Conservation (phyloP, 2,329 filamentous ascomycete genomes). For the Blastomyces silverae region DNA sequence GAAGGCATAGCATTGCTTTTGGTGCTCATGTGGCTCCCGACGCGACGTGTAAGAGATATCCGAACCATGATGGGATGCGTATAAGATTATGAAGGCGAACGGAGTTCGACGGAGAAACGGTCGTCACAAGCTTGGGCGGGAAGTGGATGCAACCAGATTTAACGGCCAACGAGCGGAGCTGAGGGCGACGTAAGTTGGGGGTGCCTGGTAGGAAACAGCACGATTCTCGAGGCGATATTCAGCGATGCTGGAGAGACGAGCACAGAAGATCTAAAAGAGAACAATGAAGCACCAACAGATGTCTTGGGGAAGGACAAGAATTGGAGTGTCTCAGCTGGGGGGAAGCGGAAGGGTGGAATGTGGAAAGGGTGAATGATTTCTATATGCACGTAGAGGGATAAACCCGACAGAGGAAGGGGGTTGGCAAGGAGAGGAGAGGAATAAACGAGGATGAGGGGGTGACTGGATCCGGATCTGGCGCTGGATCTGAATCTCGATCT, state of each 20-base stretch:
- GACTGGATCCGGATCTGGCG: not conserved
- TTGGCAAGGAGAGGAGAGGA: not conserved
- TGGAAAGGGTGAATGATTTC: not conserved
- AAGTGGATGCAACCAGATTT: not conserved
- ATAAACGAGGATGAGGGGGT: not conserved
- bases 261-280: not conserved
- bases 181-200: conserved; percentile 34
- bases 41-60: conserved; percentile 49
- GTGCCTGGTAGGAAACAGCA: conserved; percentile 44
- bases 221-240: not conserved
- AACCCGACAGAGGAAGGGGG: not conserved
- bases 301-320: not conserved
- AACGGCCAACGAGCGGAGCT: not conserved
- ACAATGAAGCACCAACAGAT: not conserved
- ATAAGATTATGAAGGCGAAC: not conserved
- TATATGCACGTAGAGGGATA: not conserved
- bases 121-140: not conserved
- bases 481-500: not conserved
- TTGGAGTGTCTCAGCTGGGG: not conserved
- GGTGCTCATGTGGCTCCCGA: conserved; percentile 45
- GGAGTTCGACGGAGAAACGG: not conserved
- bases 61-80: conserved; percentile 44
- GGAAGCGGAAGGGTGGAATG: not conserved
- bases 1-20: conserved; percentile 34
- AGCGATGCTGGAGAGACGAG: not conserved